Conservation (phyloP, 2,329 filamentous ascomycete species). For the Lasiodiplodia gonubiensis region DNA sequence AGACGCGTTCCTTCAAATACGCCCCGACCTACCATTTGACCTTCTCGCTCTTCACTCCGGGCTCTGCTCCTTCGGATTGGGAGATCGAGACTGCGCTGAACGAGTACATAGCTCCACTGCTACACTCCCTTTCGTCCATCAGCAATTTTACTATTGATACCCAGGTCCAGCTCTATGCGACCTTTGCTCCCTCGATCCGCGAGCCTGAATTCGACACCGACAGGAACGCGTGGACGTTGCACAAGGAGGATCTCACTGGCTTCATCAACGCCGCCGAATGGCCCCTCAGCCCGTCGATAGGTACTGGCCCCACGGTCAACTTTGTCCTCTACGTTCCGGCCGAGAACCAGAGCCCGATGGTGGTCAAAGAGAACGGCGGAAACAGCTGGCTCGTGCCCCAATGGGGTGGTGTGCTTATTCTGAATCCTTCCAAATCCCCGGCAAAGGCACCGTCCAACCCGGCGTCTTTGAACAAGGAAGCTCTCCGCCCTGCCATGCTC, state of each 20-base stretch:
- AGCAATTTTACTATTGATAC: conserved; percentile 97
- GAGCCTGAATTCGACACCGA: conserved; percentile 60
- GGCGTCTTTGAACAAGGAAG: conserved; percentile 64
- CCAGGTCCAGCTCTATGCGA: conserved; percentile 91
- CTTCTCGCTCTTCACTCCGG: conserved; percentile 90
- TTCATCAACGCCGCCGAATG: conserved; percentile 99
- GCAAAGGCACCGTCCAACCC: conserved; percentile 38
- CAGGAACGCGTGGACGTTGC: conserved; percentile 69
- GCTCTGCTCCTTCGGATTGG: conserved; percentile 81
- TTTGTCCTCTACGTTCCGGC: conserved; percentile 91
- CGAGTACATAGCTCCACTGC: conserved; percentile 79
- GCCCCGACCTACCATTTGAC: conserved; percentile 93
- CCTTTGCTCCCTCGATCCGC: conserved; percentile 66
- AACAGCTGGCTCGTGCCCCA: conserved; percentile 95
- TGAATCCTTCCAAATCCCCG: conserved; percentile 58
- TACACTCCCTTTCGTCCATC: conserved; percentile 79
- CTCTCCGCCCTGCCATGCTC: conserved; percentile 79
- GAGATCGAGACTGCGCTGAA: conserved; percentile 83
- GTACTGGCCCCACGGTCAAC: conserved; percentile 90
- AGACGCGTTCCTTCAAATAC: conserved; percentile 86
- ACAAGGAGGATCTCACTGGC: conserved; percentile 84
- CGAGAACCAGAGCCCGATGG: conserved; percentile 64
- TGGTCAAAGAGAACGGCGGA: conserved; percentile 63
- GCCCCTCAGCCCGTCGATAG: conserved; percentile 94
- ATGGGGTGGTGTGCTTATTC: conserved; percentile 81